Evolutionary conservation across 2,329 filamentous ascomycete species (phyloP), one percentile per base, ranked within the genome.

Genomic region (Verticillium dahliae): DNA sequence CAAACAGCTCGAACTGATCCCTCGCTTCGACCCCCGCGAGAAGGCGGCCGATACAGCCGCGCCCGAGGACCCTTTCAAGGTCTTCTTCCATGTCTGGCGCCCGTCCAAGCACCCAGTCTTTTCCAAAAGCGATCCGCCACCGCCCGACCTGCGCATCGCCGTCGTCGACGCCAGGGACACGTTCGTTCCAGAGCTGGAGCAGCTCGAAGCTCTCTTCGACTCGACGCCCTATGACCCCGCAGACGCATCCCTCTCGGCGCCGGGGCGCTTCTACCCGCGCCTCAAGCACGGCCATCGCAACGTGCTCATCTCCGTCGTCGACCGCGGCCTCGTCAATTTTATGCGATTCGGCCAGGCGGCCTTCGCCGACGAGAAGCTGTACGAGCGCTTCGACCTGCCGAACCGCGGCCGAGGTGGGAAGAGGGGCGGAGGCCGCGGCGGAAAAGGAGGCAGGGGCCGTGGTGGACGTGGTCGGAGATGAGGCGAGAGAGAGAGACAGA

Each of bases 301-400:
- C 73, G 90, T 95, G 37, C 80, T 97, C 38, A 73, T 99, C 31
- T 95, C 93, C 0, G 85, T 98, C 2, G 92, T 97, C 38, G 95
- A 98, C 72, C 85, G 92, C 65, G 95, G 95, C 0, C 82, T 98
- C 27, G 89, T 93, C 56, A 98, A 94, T 73, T 98, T 94, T 72
- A 80, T 97, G 69, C 81, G 90, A 31, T 82, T 97, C 62, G 86
- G 85, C 1, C 92, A 98, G 77, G 87, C 87, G 11, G 88, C 88
- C 1, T 97, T 97, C 75, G 88, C 82, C 0, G 83, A 86, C 65
- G 92, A 96, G 74, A 85, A 77, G 72, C 70, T 97, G 41, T 92
- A 86, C 69, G 85, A 88, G 69, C 76, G 85, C 59, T 81, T 82
- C 66, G 78, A 80, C 71, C 69, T 63, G 63, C 66, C 69, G 66